Evolutionary conservation across 805 yeast genomes (phyloP).

Genomic region (Myxozyma neotropica): DNA sequence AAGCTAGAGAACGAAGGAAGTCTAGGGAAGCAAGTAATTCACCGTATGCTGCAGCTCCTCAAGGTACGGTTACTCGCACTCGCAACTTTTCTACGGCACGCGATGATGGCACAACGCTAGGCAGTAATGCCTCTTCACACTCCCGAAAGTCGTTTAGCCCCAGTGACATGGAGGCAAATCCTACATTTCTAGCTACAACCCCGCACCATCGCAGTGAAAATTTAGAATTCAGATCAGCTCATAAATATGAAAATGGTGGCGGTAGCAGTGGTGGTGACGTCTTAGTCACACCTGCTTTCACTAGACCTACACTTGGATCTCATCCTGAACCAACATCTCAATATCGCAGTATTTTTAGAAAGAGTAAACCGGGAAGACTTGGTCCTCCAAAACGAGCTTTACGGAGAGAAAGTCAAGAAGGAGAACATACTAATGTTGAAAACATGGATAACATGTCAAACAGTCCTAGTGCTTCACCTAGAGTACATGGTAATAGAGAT

Average conservation of each 20-base stretch:
- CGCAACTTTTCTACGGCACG: neutral
- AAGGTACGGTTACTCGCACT: neutral
- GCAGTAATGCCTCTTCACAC: neutral
- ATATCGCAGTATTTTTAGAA: constrained; percentile 41
- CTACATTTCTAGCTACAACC: neutral
- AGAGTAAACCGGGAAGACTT: constrained; percentile 39
- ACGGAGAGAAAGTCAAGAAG: constrained; percentile 32
- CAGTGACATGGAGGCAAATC: neutral
- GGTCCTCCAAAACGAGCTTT: constrained; percentile 46
- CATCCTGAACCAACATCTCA: constrained; percentile 31
- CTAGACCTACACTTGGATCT: constrained; percentile 31
- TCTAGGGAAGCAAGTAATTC: constrained; percentile 5
- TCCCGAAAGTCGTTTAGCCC: neutral
- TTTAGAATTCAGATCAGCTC: neutral
- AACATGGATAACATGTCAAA: neutral
- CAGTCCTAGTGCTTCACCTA: constrained; percentile 11
- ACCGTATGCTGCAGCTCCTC: constrained; percentile 30
- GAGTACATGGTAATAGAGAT: neutral
- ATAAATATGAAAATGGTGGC: neutral
- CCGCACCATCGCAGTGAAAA: neutral
- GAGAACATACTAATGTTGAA: constrained; percentile 4
- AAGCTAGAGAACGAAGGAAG: constrained; percentile 11
- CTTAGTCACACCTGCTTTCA: constrained; percentile 25
- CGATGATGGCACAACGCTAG: neutral
- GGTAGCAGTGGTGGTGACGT: neutral